A percentile compares a stretch with the other conserved stretches of the same genome.
phyloP scores from a whole-genome alignment of 345 rosid species.

The Rhizophora mangle region DNA sequence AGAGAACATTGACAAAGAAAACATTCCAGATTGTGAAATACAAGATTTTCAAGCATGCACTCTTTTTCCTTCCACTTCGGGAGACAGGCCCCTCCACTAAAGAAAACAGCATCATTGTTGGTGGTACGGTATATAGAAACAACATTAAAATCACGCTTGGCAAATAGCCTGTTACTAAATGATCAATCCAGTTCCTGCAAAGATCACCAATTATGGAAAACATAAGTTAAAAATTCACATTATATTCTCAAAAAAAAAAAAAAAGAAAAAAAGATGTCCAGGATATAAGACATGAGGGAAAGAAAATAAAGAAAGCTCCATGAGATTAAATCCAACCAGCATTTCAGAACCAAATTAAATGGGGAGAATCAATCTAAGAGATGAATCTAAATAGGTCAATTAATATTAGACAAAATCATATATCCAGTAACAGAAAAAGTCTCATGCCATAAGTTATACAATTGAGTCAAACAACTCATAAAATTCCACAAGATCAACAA shows the following conservation, averaged over 20 bases:
- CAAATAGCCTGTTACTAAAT: constrained; percentile 82
- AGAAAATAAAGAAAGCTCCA: too few relatives aligned
- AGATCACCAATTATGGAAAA: constrained; percentile 6
- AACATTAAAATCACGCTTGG: constrained; percentile 83
- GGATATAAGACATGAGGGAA: too few relatives aligned
- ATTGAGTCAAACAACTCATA: too few relatives aligned
- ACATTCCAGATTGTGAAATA: constrained; percentile 95
- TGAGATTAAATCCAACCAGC: too few relatives aligned
- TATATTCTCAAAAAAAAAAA: too few relatives aligned
- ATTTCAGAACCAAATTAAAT: too few relatives aligned
- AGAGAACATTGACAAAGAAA: constrained; percentile 75
- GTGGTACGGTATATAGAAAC: constrained; percentile 74
- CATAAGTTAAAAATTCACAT: not conserved
- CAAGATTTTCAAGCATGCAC: constrained; percentile 74
- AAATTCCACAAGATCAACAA: not conserved
- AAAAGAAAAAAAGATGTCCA: too few relatives aligned
- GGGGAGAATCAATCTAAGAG: too few relatives aligned
- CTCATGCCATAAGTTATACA: too few relatives aligned
- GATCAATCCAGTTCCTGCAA: constrained; percentile 52
- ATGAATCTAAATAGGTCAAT: too few relatives aligned
- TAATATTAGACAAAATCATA: too few relatives aligned
- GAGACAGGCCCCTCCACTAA: constrained; percentile 73
- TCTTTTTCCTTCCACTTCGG: constrained; percentile 73
- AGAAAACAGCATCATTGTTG: constrained; percentile 81
- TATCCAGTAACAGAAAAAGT: too few relatives aligned